Evolutionary conservation across 2,329 filamentous ascomycete species (phyloP), one percentile per base, ranked within the genome.

Genomic region (Aphanocladium album): DNA sequence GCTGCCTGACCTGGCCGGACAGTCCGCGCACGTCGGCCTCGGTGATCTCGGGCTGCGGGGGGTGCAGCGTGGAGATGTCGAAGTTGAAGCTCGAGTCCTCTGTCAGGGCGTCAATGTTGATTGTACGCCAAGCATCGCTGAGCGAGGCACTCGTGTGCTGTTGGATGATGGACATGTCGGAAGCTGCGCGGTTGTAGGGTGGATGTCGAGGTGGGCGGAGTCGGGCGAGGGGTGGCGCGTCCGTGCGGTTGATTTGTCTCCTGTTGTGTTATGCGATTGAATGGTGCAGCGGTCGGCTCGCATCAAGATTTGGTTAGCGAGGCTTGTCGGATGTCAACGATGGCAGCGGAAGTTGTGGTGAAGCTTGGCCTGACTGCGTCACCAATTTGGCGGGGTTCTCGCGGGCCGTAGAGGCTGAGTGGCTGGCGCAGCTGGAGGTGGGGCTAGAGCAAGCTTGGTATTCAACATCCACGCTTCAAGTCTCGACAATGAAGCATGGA

Each of bases 81-180:
- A 98, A 98, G 84, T 97, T 98, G 76, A 86, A 79, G 66, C 90
- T 85, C 69, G 91, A 95, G 76, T 98, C 93, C 62, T 93, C 91
- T 74, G 95, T 90, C 69, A 96, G 84, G 67, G 89, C 88, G 74
- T 97, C 93, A 75, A 97, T 89, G 83, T 97, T 91, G 82, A 97
- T 95, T 67, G 91, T 96, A 75, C 93, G 90, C 85, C 85, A 88
- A 71, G 83, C 82, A 67, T 88, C 85, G 74, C 78, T 78, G 60
- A 88, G 80, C 67, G 84, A 80, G 60, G 83, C 81, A 62, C 78
- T 76, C 55, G 81, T 84, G 75, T 86, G 82, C 72, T 88, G 83
- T 72, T 87, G 85, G 67, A 87, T 87, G 70, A 88, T 86, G 57
- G 85, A 88, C 85, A 88, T 88, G 53, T 59, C n/a, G 30, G 56